A percentile compares a stretch with the other conserved stretches of the same genome.
Conservation (phyloP, 2,329 filamentous ascomycete species). For the Colletotrichum australisinense region DNA sequence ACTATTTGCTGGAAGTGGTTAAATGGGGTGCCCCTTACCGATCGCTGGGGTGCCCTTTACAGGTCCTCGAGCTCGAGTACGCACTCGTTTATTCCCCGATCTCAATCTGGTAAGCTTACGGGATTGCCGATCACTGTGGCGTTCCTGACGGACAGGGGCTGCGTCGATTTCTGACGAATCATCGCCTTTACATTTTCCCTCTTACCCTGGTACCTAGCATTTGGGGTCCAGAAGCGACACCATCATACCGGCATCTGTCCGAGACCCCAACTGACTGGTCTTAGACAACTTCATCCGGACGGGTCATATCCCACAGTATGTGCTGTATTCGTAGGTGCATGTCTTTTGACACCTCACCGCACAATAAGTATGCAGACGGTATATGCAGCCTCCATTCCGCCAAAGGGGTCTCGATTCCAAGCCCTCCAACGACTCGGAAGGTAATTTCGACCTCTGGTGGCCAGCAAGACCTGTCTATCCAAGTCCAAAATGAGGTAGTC, state of each 20-base stretch:
- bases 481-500: neutral
- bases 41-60: too few species aligned
- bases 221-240: neutral
- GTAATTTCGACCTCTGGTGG: neutral
- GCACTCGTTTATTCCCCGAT: constrained; percentile 19
- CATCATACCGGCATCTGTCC: neutral
- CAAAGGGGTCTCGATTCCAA: neutral
- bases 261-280: neutral
- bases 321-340: neutral
- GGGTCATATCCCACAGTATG: neutral
- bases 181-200: neutral
- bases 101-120: constrained; percentile 34
- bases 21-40: too few species aligned
- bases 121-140: constrained; percentile 37
- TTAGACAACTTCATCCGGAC: constrained; percentile 5
- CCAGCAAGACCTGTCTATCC: neutral
- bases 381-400: neutral
- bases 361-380: neutral
- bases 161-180: constrained; percentile 10
- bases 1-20: too few species aligned
- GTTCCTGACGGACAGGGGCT: constrained; percentile 35
- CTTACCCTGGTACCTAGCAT: neutral
- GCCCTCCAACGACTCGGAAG: neutral
- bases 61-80: constrained; percentile 17
- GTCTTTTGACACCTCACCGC: neutral